These are phyloP conservation scores for Blepharisma stoltei DNA, from an alignment of 73 alveolate genomes.

Conservation along the genomic window DNA sequence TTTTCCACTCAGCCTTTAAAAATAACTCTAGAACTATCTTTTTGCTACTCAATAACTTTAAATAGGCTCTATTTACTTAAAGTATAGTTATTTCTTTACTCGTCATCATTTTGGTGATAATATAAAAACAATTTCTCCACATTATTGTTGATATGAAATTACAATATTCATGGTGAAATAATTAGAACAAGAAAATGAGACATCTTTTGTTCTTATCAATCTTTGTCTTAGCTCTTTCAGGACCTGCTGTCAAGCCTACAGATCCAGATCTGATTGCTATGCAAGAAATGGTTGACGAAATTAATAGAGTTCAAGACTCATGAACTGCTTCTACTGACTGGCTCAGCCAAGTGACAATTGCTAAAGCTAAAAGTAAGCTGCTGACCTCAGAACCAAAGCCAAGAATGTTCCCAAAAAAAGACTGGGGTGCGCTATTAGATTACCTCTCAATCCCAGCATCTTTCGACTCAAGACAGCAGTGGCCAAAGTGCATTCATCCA, in stretches of 20 bases:
- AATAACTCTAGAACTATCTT: too few species aligned
- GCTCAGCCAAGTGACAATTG: not conserved
- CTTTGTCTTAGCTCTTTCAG: too few species aligned
- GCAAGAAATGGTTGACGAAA: not conserved
- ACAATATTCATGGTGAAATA: too few species aligned
- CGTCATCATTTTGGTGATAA: too few species aligned
- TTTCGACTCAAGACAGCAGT: slow-evolving; percentile 57
- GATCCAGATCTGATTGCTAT: not conserved
- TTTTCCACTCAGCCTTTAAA: too few species aligned
- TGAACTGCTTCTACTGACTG: slow-evolving; percentile 4
- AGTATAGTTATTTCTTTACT: too few species aligned
- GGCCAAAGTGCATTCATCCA: slow-evolving; percentile 59
- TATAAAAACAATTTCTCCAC: too few species aligned
- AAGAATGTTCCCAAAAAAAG: not conserved
- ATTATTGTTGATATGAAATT: too few species aligned
- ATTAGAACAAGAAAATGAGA: too few species aligned
- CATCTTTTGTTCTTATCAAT: too few species aligned
- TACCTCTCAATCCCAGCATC: not conserved
- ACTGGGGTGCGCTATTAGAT: slow-evolving; percentile 11
- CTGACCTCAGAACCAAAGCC: not conserved
- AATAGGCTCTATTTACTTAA: too few species aligned
- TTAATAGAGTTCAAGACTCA: not conserved
- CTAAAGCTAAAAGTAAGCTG: not conserved
- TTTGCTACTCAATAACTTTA: too few species aligned
- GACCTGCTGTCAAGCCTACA: not conserved